Evolutionary conservation across 2,329 filamentous ascomycete species (phyloP), one percentile per base, ranked within the genome.

Genomic region (Diplodia seriata): DNA sequence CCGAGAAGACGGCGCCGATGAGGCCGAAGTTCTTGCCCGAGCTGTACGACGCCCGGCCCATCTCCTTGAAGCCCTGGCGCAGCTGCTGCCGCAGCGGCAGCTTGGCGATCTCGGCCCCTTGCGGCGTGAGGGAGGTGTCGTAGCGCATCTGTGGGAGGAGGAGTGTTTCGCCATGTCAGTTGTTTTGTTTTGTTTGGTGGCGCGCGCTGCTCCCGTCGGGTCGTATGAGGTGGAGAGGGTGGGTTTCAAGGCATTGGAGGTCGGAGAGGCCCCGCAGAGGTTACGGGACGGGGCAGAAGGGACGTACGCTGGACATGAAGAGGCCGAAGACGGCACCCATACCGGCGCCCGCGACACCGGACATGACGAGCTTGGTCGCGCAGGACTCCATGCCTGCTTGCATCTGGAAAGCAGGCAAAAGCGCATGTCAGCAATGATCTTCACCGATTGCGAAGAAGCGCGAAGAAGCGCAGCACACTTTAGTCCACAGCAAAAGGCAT

Each of bases 11-110:
- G 2, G 92, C 91, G 74, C 95, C 95, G 61, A 99, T 93, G 73
- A 94, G 91, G 70, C 92, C 94, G 77, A 99, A 99, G 84, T 89
- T 98, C 83, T 94, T 95, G 66, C 94, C 95, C 57, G 90, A 92
- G 70, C 89, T 90, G 80, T 86, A 92, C 4, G 92, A 94, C 14
- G 92, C 89, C 71, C 85, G 81, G 72, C 95, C 95, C 94, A 99
- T 98, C 80, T 99, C 95, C 79, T 91, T 93, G 83, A 99, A 93
- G 65, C 95, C 95, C 75, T 87, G 82, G 70, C 88, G 89, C 66
- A 99, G 86, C 81, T 98, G 95, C 78, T 97, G 88, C 55, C 89
- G 87, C 71, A 94, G 85, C 33, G 95, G 94, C 23, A 99, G 88
- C 71, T 86, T 82, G 69, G 85, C 79, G 72, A 89, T 82, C 69